phyloP scores from a whole-genome alignment of 306 rosid genomes.

The Dalbergia cochinchinensis region DNA sequence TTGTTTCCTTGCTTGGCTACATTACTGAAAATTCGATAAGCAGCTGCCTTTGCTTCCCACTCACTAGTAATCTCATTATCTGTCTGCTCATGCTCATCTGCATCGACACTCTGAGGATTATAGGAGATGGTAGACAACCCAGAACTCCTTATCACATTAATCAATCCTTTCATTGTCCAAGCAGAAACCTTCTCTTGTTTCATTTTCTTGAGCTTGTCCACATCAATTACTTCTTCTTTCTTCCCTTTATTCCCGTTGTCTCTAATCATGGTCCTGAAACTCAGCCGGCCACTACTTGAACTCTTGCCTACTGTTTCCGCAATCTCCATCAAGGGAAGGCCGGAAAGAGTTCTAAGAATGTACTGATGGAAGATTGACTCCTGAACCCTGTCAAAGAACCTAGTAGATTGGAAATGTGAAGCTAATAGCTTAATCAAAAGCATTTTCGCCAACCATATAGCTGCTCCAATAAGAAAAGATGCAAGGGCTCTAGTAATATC shows the following conservation, averaged over 20 bases:
- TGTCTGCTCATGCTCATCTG: conserved; percentile 59
- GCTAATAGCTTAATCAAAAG: conserved; percentile 73
- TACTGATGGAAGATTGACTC: conserved; percentile 86
- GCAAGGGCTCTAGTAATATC: conserved; percentile 71
- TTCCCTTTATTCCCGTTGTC: conserved; percentile 49
- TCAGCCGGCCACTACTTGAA: conserved; percentile 56
- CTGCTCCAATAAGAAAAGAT: conserved; percentile 70
- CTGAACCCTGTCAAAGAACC: conserved; percentile 91
- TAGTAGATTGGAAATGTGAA: conserved; percentile 70
- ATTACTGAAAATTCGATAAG: conserved; percentile 69
- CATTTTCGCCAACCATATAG: conserved; percentile 71
- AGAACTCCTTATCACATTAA: conserved; percentile 69
- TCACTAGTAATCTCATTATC: conserved; percentile 79
- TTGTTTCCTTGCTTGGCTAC: conserved; percentile 71
- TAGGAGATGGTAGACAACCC: conserved; percentile 72
- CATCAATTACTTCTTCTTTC: conserved; percentile 81
- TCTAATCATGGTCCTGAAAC: conserved; percentile 57
- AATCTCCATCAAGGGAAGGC: conserved; percentile 77
- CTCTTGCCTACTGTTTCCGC: conserved; percentile 57
- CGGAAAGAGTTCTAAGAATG: conserved; percentile 73
- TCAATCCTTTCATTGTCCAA: conserved; percentile 88
- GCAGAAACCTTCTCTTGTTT: conserved; percentile 81
- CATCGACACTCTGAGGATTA: conserved; percentile 42
- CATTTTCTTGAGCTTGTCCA: conserved; percentile 79
- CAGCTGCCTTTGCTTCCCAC: conserved; percentile 84